These are phyloP conservation scores for Trematosphaeria pertusa DNA, from an alignment of 2,329 filamentous ascomycete species.

Conservation along the genomic window DNA sequence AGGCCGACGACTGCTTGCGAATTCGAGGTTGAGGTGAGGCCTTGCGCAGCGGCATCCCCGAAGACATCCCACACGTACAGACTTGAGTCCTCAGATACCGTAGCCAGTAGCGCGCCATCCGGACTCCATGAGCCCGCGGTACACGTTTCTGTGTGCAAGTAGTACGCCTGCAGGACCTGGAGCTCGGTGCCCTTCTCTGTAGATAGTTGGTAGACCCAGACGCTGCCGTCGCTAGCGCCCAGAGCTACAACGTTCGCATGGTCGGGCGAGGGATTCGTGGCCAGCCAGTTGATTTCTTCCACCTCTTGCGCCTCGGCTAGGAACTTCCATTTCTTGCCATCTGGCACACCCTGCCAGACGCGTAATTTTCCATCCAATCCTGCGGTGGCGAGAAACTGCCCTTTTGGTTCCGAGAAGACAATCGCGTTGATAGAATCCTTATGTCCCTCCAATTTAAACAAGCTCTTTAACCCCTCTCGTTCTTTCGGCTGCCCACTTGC, in stretches of 20 bases:
- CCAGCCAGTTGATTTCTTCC: constrained; percentile 92
- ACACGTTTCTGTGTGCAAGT: constrained; percentile 83
- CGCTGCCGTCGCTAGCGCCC: constrained; percentile 87
- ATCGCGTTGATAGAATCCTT: constrained; percentile 89
- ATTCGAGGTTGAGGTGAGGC: constrained; percentile 61
- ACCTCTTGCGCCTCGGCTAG: constrained; percentile 85
- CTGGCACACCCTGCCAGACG: constrained; percentile 65
- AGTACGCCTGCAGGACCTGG: constrained; percentile 88
- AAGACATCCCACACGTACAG: constrained; percentile 95
- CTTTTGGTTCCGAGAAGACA: constrained; percentile 80
- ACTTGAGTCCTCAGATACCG: constrained; percentile 85
- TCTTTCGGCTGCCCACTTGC: constrained; percentile 60
- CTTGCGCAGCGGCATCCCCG: constrained; percentile 73
- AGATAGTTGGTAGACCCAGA: constrained; percentile 95
- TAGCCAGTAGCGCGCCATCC: constrained; percentile 85
- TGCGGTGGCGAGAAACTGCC: constrained; percentile 84
- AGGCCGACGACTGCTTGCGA: constrained; percentile 75
- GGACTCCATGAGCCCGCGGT: constrained; percentile 92
- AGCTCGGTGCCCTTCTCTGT: constrained; percentile 66
- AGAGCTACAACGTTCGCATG: constrained; percentile 85
- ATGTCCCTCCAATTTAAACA: constrained; percentile 86
- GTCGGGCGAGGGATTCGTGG: constrained; percentile 72
- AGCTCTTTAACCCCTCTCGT: constrained; percentile 65
- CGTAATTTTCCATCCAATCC: constrained; percentile 86
- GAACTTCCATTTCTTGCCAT: constrained; percentile 66